Evolutionary conservation across 2,329 filamentous ascomycete genomes (phyloP).

Genomic region (Aspergillus tanneri): DNA sequence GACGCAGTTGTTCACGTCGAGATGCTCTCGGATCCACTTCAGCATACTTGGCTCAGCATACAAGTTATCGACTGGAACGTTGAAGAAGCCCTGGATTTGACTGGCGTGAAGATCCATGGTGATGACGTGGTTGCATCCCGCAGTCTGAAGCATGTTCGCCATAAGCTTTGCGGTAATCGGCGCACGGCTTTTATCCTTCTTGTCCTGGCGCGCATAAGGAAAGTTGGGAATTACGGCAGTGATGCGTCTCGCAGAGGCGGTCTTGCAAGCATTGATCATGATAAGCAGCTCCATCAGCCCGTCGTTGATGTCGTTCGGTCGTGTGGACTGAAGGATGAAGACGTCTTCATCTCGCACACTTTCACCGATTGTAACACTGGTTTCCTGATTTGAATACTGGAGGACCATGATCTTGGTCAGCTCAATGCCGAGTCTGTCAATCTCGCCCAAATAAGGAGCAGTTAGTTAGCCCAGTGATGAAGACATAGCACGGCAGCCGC

Average conservation of each 20-base stretch:
- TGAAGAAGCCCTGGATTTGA: conserved; percentile 96
- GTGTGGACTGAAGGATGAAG: conserved; percentile 94
- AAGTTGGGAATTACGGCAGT: conserved; percentile 96
- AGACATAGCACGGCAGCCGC: background rate
- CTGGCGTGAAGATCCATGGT: conserved; percentile 95
- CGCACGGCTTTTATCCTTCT: conserved; percentile 95
- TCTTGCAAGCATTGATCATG: conserved; percentile 95
- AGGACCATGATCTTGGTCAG: conserved; percentile 67
- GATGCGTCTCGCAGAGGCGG: conserved; percentile 81
- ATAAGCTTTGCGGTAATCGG: conserved; percentile 95
- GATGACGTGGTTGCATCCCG: conserved; percentile 88
- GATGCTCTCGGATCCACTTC: conserved; percentile 86
- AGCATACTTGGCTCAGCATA: conserved; percentile 92
- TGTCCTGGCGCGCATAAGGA: conserved; percentile 94
- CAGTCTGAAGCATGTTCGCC: conserved; percentile 95
- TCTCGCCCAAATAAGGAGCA: conserved; percentile 13
- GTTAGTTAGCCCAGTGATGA: background rate
- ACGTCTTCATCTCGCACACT: conserved; percentile 96
- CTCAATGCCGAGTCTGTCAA: conserved; percentile 61
- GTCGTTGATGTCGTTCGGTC: conserved; percentile 95
- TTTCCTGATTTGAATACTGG: conserved; percentile 64
- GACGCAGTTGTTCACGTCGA: conserved; percentile 77
- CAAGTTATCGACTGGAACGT: conserved; percentile 74
- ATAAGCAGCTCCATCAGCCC: conserved; percentile 97
- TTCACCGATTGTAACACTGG: conserved; percentile 83